Evolutionary conservation across 78 protist genomes (phyloP).

Genomic region (Dictyostelium citrinum): DNA sequence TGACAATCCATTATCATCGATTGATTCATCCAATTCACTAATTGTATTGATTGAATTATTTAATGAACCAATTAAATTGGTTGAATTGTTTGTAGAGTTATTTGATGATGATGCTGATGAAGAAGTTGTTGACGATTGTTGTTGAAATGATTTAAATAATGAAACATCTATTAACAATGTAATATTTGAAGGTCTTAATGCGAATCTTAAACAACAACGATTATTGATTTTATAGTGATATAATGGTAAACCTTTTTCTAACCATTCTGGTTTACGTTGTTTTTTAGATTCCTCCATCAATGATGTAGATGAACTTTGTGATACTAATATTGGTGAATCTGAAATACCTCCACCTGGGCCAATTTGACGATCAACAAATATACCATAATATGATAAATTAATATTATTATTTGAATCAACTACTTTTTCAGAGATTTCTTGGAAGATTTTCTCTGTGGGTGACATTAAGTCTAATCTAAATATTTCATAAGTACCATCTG

Average conservation of each 20-base stretch:
- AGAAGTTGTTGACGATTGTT: not conserved
- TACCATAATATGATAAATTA: constrained; percentile 49
- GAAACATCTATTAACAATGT: constrained; percentile 19
- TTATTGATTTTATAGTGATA: constrained; percentile 57
- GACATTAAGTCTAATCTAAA: constrained; percentile 32
- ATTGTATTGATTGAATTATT: not conserved
- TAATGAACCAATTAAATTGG: not conserved
- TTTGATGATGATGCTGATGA: not conserved
- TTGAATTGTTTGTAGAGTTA: not conserved
- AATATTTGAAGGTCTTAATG: constrained; percentile 47
- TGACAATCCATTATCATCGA: not conserved
- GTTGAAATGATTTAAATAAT: not conserved
- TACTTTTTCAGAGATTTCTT: constrained; percentile 65
- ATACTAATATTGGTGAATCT: not conserved
- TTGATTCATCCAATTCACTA: not conserved
- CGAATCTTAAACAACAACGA: constrained; percentile 67
- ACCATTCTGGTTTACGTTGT: constrained; percentile 59
- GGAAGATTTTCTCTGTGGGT: constrained; percentile 52
- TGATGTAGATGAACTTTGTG: not conserved
- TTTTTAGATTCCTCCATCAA: not conserved
- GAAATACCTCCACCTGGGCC: not conserved
- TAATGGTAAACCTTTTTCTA: constrained; percentile 50
- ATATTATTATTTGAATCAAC: constrained; percentile 40
- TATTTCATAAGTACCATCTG: constrained; percentile 54
- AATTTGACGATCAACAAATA: constrained; percentile 66